Base-by-base conservation (phyloP, 225 moss, liverwort and hornwort genomes). In the Ulota crispa region DNA sequence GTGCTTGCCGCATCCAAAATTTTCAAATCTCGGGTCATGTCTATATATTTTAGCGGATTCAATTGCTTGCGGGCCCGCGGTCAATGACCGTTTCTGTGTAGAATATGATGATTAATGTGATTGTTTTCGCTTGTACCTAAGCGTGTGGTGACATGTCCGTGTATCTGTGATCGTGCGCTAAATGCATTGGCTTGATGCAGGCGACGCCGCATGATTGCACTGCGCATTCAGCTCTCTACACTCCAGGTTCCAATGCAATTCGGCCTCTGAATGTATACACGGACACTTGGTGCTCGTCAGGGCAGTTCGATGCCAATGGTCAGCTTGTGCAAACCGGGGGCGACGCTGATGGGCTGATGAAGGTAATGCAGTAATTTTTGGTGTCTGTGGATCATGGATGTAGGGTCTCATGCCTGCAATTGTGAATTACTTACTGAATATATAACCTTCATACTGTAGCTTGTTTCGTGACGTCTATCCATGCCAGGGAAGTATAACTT, bases 261-360 rank as follows among this genome's bases (percentile, higher is more conserved):
- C 90, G 93, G 32, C 92, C 95, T 45, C 89, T 95, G 5, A 91
- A 80, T 64, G 79, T 95, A 26, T 80, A 64, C 36, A 87, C 92
- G 12, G 93, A 95, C 69, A 95, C 95, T 1, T 95, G 95, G 95
- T 95, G 95, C 85, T 92, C 92, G 10, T 87, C 87, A 1, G 95
- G 93, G 11, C 93, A 93, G 56, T 85, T 95, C 47, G 79, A 64
- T 34, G 79, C 85, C 10, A 72, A 93, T 50, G 95, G 95, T 20
- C 87, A 87, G 47, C 84, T 95, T 7, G 88, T 93, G 54, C 93
- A 95, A 67, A 95, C 95, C 0, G 95, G 95, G 41, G 95, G 95
- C 37, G 90, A 91, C 27, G 67, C 73, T 30, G 95, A 93, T 20
- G 95, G 95, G 15, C 27, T 79, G 9, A 68, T 59, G 45, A 88